These are phyloP conservation scores for Entamoeba moshkovskii DNA, from an alignment of 208 protist genomes.

Conservation along the genomic window DNA sequence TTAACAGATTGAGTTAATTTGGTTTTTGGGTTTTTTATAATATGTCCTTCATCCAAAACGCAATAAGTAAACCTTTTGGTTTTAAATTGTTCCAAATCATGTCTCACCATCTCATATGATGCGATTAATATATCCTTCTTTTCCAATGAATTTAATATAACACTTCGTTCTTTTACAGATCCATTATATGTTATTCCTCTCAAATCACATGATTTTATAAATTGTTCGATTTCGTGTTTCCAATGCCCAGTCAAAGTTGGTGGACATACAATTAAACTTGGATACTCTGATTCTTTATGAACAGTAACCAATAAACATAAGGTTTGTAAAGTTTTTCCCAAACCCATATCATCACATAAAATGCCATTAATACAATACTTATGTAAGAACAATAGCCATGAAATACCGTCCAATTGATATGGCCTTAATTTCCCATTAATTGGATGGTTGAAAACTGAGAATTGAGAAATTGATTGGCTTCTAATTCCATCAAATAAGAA, in stretches of 20 bases:
- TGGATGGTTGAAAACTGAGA: background rate
- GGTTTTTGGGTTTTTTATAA: constrained; percentile 63
- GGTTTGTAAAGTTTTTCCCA: constrained; percentile 41
- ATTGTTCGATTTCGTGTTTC: background rate
- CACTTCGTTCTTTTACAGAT: background rate
- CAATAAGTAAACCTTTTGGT: constrained; percentile 42
- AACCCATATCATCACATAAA: constrained; percentile 96
- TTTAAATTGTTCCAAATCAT: background rate
- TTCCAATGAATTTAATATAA: background rate
- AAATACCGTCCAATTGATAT: constrained; percentile 13
- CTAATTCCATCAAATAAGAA: background rate
- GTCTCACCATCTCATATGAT: background rate
- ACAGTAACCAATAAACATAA: background rate
- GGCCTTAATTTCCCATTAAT: background rate
- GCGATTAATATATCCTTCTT: background rate
- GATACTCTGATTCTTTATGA: background rate
- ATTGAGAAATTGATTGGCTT: background rate
- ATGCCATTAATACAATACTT: constrained; percentile 57
- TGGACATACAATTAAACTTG: background rate
- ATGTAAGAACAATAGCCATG: background rate
- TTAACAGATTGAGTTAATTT: constrained; percentile 38
- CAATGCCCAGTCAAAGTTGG: background rate
- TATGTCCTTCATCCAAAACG: constrained; percentile 73
- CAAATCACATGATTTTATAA: background rate
- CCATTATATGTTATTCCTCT: background rate